Evolutionary conservation across 805 yeast species (phyloP), one percentile per base, ranked within the genome.

Genomic region (Yarrowia deformans): DNA sequence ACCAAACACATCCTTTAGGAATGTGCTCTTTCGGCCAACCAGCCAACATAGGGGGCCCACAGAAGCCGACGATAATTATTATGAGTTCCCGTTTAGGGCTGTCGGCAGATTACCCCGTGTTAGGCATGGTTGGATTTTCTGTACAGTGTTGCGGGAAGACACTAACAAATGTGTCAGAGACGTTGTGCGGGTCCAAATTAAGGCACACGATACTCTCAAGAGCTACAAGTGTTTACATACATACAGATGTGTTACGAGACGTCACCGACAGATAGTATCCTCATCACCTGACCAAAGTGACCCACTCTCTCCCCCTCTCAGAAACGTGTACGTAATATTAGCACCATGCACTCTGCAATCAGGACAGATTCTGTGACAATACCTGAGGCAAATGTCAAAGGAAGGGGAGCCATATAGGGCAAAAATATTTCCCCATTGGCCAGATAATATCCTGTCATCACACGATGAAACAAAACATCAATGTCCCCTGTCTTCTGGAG

Each of bases 41-140:
- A n/a, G 43, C 43, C 43, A 40, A 40, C n/a, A 13, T 13, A 40
- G 43, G 43, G 14, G 43, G 10, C 29, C 12, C n/a, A 42, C 14
- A 45, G 29, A 35, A 46, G 50, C 23, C 50, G 50, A 46, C 50
- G 50, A 46, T 12, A 46, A 46, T 46, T 13, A 45, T 45, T 18
- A 43, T 43, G 12, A n/a, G 43, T 40, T 14, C 43, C n/a, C 43
- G n/a, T 40, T 40, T 40, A 40, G 43, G 43, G 43, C 43, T 40
- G 5, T n/a, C 46, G 46, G 46, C 18, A n/a, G 46, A 16, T 42
- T 42, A 16, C 19, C n/a, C 46, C 19, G 18, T 8, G 46, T 42
- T 42, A 12, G 46, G 46, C 18, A 16, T 1, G 42, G 8, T 39
- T 23, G 29, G 29, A 23, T 23, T 4, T 23, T 23, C 29, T 23